These are phyloP conservation scores for Peribolospora baueri DNA, from an alignment of 768 basidiomycete species.

Conservation along the genomic window DNA sequence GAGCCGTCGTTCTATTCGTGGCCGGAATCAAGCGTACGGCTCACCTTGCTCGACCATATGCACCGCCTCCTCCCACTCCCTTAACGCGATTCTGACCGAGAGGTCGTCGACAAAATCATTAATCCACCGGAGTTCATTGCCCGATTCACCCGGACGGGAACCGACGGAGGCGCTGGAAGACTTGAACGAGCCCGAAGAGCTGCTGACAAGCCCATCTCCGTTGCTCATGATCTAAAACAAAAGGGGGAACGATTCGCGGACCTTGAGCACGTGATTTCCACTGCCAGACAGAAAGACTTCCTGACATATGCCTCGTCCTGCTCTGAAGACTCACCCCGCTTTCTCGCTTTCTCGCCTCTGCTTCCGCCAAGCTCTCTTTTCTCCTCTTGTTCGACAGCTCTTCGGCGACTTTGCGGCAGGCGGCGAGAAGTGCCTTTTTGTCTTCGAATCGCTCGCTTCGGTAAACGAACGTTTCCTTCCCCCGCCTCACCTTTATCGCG, in stretches of 20 bases:
- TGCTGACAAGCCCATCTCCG: background rate
- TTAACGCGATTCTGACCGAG: constrained; percentile 67
- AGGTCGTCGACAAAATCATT: constrained; percentile 79
- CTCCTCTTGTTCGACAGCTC: constrained; percentile 66
- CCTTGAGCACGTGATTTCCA: background rate
- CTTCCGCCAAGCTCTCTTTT: constrained; percentile 39
- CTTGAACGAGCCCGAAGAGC: constrained; percentile 2
- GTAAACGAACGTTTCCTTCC: constrained; percentile 85
- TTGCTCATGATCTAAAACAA: background rate
- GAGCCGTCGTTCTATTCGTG: too few species aligned
- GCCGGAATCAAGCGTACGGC: background rate
- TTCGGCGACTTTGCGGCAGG: constrained; percentile 80
- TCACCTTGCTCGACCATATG: constrained; percentile 56
- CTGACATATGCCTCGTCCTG: too few species aligned
- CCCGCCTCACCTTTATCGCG: constrained; percentile 79
- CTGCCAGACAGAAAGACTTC: background rate
- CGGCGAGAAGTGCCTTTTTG: constrained; percentile 59
- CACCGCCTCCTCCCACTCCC: constrained; percentile 74
- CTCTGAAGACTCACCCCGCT: constrained; percentile 18
- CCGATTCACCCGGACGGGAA: constrained; percentile 36
- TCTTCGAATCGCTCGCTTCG: constrained; percentile 56
- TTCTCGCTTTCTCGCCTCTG: constrained; percentile 69
- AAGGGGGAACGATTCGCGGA: background rate
- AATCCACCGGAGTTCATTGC: constrained; percentile 62
- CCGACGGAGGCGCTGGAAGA: constrained; percentile 6